A percentile compares a stretch with the other conserved stretches of the same genome.
These are phyloP conservation scores for Mariannaea sp. DNA, from an alignment of 2,329 filamentous ascomycete species.

Conservation along the genomic window DNA sequence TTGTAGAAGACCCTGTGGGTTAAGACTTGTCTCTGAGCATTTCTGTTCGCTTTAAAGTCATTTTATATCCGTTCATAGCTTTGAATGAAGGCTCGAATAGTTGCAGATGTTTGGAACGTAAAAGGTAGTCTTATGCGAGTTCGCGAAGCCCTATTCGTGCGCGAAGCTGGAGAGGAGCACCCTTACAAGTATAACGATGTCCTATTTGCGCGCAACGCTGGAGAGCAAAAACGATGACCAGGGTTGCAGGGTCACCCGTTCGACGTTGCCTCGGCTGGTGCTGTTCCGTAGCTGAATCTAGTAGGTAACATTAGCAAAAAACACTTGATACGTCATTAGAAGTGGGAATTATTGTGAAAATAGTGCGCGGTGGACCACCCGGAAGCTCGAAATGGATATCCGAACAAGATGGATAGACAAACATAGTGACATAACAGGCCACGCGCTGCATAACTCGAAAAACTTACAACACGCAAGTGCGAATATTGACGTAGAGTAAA, in stretches of 20 bases:
- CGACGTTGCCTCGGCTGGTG: neutral
- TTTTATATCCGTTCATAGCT: constrained; percentile 1
- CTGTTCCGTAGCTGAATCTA: constrained; percentile 14
- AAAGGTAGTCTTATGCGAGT: neutral
- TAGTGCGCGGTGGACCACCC: neutral
- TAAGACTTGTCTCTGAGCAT: neutral
- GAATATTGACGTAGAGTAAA: no score
- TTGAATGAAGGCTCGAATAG: neutral
- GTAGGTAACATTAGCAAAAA: constrained; percentile 6
- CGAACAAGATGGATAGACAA: no score
- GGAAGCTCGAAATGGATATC: no score
- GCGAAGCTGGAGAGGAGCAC: neutral
- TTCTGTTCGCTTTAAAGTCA: neutral
- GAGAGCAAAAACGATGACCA: neutral
- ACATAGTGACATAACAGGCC: no score
- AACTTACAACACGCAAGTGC: no score
- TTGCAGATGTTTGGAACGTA: neutral
- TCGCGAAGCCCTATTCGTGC: neutral
- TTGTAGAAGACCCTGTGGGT: neutral
- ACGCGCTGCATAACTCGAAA: no score
- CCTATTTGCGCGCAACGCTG: constrained; percentile 2
- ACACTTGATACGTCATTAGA: neutral
- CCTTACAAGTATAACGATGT: no score
- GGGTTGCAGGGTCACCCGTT: constrained; percentile 1
- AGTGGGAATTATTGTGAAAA: neutral